Conservation (phyloP, 768 basidiomycete genomes). For the Saitozyma podzolica region DNA sequence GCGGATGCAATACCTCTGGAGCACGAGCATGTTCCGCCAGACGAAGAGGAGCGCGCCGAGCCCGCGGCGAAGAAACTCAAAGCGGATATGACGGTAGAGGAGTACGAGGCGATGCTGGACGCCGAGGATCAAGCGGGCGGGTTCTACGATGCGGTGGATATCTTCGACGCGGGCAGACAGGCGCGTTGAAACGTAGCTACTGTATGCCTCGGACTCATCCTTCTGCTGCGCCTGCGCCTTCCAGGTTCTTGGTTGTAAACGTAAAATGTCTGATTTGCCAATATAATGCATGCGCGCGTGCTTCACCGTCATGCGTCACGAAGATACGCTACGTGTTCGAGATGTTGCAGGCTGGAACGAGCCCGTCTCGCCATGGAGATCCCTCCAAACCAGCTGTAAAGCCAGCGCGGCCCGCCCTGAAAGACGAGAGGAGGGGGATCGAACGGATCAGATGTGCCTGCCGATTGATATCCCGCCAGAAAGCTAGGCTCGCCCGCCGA, state of each 20-base stretch:
- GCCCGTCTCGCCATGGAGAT: slow-evolving; percentile 19
- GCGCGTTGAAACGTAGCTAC: slow-evolving; percentile 1
- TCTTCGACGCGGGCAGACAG: slow-evolving; percentile 9
- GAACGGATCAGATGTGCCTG: slow-evolving; percentile 46
- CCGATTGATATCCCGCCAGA: slow-evolving; percentile 24
- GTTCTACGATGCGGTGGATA: slow-evolving; percentile 36
- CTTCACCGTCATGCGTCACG: neutral
- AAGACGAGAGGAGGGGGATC: slow-evolving; percentile 8
- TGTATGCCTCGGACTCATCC: neutral
- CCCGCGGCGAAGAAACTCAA: slow-evolving; percentile 11
- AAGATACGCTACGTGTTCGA: too few relatives aligned
- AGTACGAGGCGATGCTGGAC: slow-evolving; percentile 46
- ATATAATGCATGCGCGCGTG: neutral
- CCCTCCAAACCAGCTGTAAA: neutral
- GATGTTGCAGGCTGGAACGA: slow-evolving; percentile 46
- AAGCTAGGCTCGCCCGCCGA: neutral
- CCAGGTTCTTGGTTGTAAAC: too few relatives aligned
- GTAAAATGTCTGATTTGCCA: neutral
- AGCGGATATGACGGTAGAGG: slow-evolving; percentile 25
- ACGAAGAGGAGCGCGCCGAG: neutral
- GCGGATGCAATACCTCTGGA: too few relatives aligned
- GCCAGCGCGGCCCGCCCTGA: neutral
- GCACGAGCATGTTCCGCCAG: too few relatives aligned
- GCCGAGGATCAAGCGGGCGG: slow-evolving; percentile 34
- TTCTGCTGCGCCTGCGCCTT: too few relatives aligned